Base-by-base conservation (phyloP, 208 protist genomes). In the Crithidia thermophila region DNA sequence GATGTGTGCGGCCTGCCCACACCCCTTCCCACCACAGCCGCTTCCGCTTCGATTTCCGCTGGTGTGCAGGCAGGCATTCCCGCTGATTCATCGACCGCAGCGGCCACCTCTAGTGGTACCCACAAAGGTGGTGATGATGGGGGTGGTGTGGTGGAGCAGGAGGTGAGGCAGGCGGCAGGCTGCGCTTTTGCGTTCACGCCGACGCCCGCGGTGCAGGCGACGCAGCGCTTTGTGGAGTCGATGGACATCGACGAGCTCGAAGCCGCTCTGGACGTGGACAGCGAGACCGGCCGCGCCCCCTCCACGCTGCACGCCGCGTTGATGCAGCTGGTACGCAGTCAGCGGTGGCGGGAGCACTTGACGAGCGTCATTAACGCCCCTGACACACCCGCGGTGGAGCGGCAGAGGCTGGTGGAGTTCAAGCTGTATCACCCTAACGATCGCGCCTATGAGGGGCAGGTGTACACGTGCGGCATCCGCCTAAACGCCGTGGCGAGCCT, bases 261-360 rank as follows among this genome's bases (percentile, higher is more conserved):
- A 28, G 61, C 49, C 4, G 51, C 37, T 2, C 46, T 75, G 5
- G n/a, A 56, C 4, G 61, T 57, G 25, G 55, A 69, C 36, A 14
- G 25, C 28, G 61, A 43, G 23, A 60, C 61, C 1, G 43, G 43
- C 20, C 28, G 39, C 23, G 5, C 43, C 2, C 55, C 62, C 9
- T 7, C 50, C 23, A 79, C 77, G 40, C 56, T 83, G 39, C 77
- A 83, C 60, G 16, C 31, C 5, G 67, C 65, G 5, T 63, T 83
- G 13, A 63, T 57, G 16, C 34, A 36, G 4, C 62, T 83, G 7
- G 58, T 53, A 18, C 43, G 40, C 2, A 49, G 50, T 18, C 61
- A 67, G 72, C 72, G 71, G 34, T 68, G 62, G 67, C 66, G 67
- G 4, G 74, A 79, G 30, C 47, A 62, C 47, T 5, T 78, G 43